phyloP scores from a whole-genome alignment of 1,284 basidiomycete genomes.

The Cryptococcus amylolentus region DNA sequence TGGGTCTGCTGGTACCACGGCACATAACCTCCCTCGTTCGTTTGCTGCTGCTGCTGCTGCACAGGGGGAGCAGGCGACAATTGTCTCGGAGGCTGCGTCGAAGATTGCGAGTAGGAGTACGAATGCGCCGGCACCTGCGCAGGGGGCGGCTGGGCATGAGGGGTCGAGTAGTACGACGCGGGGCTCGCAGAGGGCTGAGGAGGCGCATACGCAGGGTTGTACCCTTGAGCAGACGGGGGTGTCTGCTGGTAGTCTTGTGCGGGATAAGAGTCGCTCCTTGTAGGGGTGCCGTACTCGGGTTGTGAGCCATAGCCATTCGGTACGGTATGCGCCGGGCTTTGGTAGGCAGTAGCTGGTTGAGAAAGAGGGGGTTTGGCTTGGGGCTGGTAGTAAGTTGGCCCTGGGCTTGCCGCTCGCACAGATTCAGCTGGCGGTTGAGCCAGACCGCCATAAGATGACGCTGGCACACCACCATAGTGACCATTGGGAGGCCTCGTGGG shows the following conservation, averaged over 20 bases:
- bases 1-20: conserved; percentile 48
- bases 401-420: conserved; percentile 15
- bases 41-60: conserved; percentile 1
- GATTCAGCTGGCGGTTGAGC: conserved; percentile 15
- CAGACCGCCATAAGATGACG: conserved; percentile 24
- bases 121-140: conserved; percentile 3
- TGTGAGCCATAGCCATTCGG: not conserved
- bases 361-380: not conserved
- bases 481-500: conserved; percentile 12
- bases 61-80: not conserved
- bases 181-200: not conserved
- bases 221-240: conserved; percentile 3
- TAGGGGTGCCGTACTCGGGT: not conserved
- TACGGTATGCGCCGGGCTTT: not conserved
- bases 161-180: not conserved
- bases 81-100: not conserved
- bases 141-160: not conserved
- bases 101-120: not conserved
- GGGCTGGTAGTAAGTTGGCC: conserved; percentile 7
- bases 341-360: not conserved
- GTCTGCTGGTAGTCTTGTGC: conserved; percentile 9
- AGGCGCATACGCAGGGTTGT: conserved; percentile 5
- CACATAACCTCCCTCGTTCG: conserved; percentile 27
- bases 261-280: conserved; percentile 13
- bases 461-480: conserved; percentile 24